Evolutionary conservation across 2,329 filamentous ascomycete genomes (phyloP), one percentile per base, ranked within the genome.

Genomic region (Fusarium dimerum): DNA sequence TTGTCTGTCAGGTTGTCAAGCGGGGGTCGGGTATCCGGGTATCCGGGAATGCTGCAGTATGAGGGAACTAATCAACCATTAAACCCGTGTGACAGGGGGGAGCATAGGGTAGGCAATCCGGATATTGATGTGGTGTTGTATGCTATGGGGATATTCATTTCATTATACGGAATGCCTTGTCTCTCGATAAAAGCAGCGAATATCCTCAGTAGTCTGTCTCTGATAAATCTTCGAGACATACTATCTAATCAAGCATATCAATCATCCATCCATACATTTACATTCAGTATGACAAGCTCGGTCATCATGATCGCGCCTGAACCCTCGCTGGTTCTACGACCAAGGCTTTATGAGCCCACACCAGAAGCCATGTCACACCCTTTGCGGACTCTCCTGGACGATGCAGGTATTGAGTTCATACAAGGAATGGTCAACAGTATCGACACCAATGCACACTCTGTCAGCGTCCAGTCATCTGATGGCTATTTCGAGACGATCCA

Each of bases 241-340:
- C 20, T 7, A 26, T 5, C 4, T 7, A 26, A 26, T 26, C 7
- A 7, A 26, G 7, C 20, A 36, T 6, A 36, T 36, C 32, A 26
- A 26, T 26, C 20, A 26, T 36, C 12, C 30, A 32, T 32, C 13
- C 5, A 36, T 9, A 36, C 32, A 36, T 36, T 36, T 9, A 36
- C 32, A 36, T 36, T 36, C 40, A 43, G 12, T 6, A 46, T 43
- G 56, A 9, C 43, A 18, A 47, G 20, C 18, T 50, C 17, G 6
- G 57, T 74, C 15, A 17, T 63, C 4, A 62, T 74, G 45, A 61
- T 74, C n/a, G 59, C 72, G 2, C 72, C 72, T 0, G 53, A 70
- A 17, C 65, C 65, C 3, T 48, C 34, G 3, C 45, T 74, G 2
- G 65, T 66, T 3, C 55, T 74, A 0, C 64, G 68, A 1, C 70